phyloP scores from a whole-genome alignment of 2,329 filamentous ascomycete species.

The Pezicula neosporulosa region DNA sequence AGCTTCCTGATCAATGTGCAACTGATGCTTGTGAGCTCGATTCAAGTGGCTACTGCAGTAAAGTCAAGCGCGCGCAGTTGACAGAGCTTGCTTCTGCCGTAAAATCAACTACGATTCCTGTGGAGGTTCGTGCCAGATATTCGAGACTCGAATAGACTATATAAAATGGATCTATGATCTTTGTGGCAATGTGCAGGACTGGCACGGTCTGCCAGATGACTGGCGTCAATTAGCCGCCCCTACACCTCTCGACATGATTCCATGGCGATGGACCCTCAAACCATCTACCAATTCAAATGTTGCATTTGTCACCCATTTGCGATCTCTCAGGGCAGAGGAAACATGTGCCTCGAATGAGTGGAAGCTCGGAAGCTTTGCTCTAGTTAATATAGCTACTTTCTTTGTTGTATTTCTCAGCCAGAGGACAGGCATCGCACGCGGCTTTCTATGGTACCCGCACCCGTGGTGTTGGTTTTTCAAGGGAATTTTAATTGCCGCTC shows the following conservation, averaged over 20 bases:
- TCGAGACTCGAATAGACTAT: slow-evolving; percentile 29
- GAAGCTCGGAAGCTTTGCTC: slow-evolving; percentile 22
- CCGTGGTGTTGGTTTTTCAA: no score
- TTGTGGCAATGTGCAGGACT: slow-evolving; percentile 25
- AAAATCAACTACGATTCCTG: slow-evolving; percentile 26
- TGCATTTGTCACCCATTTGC: not conserved
- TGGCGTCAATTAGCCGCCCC: slow-evolving; percentile 20
- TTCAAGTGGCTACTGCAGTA: slow-evolving; percentile 26
- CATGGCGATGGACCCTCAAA: slow-evolving; percentile 28
- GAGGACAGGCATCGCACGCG: no score
- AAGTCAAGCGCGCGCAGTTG: slow-evolving; percentile 21
- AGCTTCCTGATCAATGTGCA: slow-evolving; percentile 22
- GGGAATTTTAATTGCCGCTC: no score
- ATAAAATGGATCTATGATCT: slow-evolving; percentile 28
- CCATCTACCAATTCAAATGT: slow-evolving; percentile 7
- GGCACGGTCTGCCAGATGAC: slow-evolving; percentile 28
- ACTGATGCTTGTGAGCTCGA: slow-evolving; percentile 29
- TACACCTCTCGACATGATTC: slow-evolving; percentile 26
- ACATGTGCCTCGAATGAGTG: slow-evolving; percentile 20
- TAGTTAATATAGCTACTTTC: slow-evolving; percentile 2
- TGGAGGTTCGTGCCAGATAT: slow-evolving; percentile 24
- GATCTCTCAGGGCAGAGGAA: slow-evolving; percentile 3
- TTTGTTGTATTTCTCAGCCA: no score
- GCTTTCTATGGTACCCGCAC: no score
- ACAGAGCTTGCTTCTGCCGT: slow-evolving; percentile 28